phyloP scores from a whole-genome alignment of 2,329 filamentous ascomycete genomes.

The Neofusicoccum sp. region DNA sequence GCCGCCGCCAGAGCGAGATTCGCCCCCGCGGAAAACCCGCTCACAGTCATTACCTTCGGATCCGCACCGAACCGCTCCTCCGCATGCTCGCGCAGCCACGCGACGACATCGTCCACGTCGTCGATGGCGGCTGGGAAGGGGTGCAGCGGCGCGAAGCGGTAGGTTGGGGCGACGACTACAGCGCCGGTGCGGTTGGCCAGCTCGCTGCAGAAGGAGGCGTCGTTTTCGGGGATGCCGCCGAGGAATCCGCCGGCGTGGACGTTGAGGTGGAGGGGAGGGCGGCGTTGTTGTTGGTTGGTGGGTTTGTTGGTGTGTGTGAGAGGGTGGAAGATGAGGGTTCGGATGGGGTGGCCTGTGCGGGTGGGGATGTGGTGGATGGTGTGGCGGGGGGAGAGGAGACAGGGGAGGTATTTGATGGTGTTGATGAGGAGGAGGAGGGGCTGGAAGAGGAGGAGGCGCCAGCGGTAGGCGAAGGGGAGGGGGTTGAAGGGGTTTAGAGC shows the following conservation, averaged over 20 bases:
- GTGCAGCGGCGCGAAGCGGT: constrained; percentile 43
- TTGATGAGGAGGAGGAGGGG: constrained; percentile 30
- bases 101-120: constrained; percentile 46
- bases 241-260: constrained; percentile 48
- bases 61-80: constrained; percentile 33
- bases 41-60: constrained; percentile 42
- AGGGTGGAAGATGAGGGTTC: constrained; percentile 45
- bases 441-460: constrained; percentile 46
- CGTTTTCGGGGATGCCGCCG: constrained; percentile 43
- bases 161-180: constrained; percentile 39
- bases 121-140: constrained; percentile 43
- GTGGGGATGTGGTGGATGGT: constrained; percentile 38
- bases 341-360: constrained; percentile 43
- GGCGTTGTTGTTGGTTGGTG: constrained; percentile 27
- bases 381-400: constrained; percentile 21
- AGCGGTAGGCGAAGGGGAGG: constrained; percentile 44
- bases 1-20: constrained; percentile 42
- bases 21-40: constrained; percentile 47
- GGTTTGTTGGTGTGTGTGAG: constrained; percentile 38
- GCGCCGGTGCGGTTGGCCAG: constrained; percentile 43
- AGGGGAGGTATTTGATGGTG: constrained; percentile 22
- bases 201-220: constrained; percentile 34
- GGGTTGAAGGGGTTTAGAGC: constrained; percentile 26
- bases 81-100: constrained; percentile 31
- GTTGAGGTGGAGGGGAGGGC: constrained; percentile 45